Evolutionary conservation across 2,329 filamentous ascomycete species (phyloP), one percentile per base, ranked within the genome.

Genomic region (Coniochaeta pulveracea): DNA sequence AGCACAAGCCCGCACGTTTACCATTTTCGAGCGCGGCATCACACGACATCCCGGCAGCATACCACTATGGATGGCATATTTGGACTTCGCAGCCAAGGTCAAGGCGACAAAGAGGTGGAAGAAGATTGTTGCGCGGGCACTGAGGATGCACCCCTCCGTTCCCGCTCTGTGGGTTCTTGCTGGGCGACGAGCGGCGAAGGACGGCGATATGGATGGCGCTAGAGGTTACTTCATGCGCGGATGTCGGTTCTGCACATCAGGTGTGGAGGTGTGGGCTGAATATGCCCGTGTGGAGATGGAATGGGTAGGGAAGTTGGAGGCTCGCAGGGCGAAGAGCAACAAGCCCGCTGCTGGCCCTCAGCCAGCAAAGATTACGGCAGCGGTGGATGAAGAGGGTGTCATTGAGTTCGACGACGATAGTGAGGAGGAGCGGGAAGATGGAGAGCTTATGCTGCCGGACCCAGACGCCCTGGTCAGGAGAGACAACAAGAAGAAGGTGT

Each of bases 251-350:
- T 95, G 88, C 61, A 85, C 79, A 33, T 72, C 64, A 31, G 79
- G 81, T 29, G 74, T 67, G 41, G 64, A 66, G 12, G 56, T 98
- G 33, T 98, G 89, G 86, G 52, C 93, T 21, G 85, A 94, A 58
- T 96, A 95, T 52, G 81, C 83, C 7, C 80, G 83, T 50, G 69
- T 89, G 49, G 91, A 98, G 64, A 85, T 94, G 76, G 80, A 91
- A 41, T 96, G 93, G 66, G 66, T 96, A 36, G 76, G 72, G 33
- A 86, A 83, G 59, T 76, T 96, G 49, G 76, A 83, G 37, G 75
- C 74, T 39, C 74, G 85, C 52, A 76, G 79, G 55, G 69, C 68
- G 45, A 31, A 10, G 28, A 19, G 28, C n/a, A 22, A 14, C 3
- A 14, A 4, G 5, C 5, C 10, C 3, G 18, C 28, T 21, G 28